These are phyloP conservation scores for Eudorina sp. DNA, from an alignment of 139 green algal species.

Conservation along the genomic window DNA sequence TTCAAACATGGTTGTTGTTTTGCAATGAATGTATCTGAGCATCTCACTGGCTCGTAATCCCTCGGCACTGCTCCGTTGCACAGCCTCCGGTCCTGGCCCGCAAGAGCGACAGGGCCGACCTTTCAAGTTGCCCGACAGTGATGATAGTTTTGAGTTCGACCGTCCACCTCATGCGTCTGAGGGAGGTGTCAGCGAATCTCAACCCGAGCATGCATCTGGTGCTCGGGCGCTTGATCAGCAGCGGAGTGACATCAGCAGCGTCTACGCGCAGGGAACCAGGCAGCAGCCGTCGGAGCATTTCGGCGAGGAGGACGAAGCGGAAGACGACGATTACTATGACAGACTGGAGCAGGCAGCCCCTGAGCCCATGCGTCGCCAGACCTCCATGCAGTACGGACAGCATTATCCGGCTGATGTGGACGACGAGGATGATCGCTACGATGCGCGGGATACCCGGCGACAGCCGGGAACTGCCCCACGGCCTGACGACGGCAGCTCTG, in stretches of 20 bases:
- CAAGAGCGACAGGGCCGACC: neutral
- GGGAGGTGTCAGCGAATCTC: neutral
- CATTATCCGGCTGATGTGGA: neutral
- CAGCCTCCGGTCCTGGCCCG: neutral
- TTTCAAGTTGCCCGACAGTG: neutral
- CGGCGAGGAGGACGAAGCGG: neutral
- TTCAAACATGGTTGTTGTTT: neutral
- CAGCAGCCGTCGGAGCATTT: too few relatives aligned
- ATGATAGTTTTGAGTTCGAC: slow-evolving; percentile 37
- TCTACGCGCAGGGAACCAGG: neutral
- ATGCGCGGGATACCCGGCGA: neutral
- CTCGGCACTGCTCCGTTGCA: neutral
- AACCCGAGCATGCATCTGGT: neutral
- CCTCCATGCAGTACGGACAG: neutral
- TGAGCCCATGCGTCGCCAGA: too few relatives aligned
- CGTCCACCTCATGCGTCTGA: neutral
- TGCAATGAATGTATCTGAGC: neutral
- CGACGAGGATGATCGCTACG: neutral
- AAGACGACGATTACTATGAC: neutral
- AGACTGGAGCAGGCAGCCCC: neutral
- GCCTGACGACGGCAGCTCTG: neutral
- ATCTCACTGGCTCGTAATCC: neutral
- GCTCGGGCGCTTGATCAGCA: neutral
- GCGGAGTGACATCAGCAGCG: neutral
- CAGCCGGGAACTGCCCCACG: neutral